Evolutionary conservation across 2,329 filamentous ascomycete genomes (phyloP).

Genomic region (Lasiodiplodia theobromae): DNA sequence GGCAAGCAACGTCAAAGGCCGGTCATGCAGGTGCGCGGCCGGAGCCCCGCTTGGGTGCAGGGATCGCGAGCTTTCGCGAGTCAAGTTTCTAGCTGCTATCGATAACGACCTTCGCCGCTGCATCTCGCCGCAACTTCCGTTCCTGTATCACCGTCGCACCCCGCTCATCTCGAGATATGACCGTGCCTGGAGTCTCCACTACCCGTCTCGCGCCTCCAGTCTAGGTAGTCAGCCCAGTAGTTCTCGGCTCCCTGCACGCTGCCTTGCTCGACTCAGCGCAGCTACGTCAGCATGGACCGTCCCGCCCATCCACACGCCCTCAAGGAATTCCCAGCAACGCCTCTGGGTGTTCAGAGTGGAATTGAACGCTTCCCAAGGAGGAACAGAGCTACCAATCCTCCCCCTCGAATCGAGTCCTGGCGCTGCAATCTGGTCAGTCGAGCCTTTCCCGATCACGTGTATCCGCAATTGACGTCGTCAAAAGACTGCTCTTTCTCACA

Average conservation of each 20-base stretch:
- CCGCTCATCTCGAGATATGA: background rate
- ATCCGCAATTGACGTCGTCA: background rate
- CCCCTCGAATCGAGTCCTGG: conserved; percentile 44
- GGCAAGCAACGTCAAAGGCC: conserved; percentile 18
- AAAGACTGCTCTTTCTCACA: conserved; percentile 54
- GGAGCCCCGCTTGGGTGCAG: conserved; percentile 13
- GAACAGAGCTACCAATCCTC: background rate
- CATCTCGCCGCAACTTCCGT: conserved; percentile 33
- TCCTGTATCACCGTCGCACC: background rate
- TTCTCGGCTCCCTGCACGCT: background rate
- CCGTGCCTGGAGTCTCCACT: background rate
- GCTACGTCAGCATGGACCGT: conserved; percentile 10
- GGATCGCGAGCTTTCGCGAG: conserved; percentile 18
- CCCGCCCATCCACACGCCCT: conserved; percentile 1
- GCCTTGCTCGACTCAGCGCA: background rate
- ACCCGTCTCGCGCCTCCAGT: background rate
- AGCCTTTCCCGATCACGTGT: conserved; percentile 9
- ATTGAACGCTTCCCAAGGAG: conserved; percentile 37
- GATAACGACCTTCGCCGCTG: conserved; percentile 1
- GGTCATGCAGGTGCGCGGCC: conserved; percentile 10
- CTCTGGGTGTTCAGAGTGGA: conserved; percentile 38
- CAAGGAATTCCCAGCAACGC: conserved; percentile 31
- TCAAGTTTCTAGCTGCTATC: background rate
- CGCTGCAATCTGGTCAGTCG: conserved; percentile 49
- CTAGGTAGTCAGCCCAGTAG: background rate